phyloP scores from a whole-genome alignment of 1,284 basidiomycete genomes.

The Veloboletus limbatus region DNA sequence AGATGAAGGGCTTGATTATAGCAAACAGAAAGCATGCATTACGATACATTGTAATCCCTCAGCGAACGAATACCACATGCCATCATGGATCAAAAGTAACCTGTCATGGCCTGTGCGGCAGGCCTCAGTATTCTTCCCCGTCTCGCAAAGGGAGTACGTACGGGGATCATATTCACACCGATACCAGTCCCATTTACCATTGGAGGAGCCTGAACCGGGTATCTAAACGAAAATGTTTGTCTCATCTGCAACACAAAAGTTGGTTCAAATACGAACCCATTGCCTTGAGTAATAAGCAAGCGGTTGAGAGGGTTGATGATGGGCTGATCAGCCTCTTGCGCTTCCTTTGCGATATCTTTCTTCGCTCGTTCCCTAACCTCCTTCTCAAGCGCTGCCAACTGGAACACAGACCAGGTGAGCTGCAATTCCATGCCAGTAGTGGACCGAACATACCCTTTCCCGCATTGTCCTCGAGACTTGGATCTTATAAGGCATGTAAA shows the following conservation, averaged over 20 bases:
- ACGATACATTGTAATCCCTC: conserved; percentile 26
- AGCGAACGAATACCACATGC: conserved; percentile 4
- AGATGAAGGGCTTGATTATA: conserved; percentile 25
- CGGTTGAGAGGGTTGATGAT: conserved; percentile 76
- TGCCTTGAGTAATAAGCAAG: conserved; percentile 64
- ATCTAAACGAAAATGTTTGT: conserved; percentile 30
- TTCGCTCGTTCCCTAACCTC: conserved; percentile 78
- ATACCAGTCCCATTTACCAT: conserved; percentile 43
- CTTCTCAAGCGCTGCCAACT: conserved; percentile 77
- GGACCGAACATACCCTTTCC: conserved; percentile 50
- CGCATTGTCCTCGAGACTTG: conserved; percentile 78
- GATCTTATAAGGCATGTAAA: conserved; percentile 93
- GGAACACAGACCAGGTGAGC: conserved; percentile 15
- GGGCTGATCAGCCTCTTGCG: conserved; percentile 75
- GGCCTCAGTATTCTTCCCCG: conserved; percentile 12
- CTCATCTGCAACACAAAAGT: background rate
- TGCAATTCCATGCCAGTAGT: conserved; percentile 5
- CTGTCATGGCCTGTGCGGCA: conserved; percentile 30
- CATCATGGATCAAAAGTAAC: conserved; percentile 23
- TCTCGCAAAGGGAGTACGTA: conserved; percentile 28
- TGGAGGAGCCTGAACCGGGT: conserved; percentile 42
- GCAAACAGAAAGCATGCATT: conserved; percentile 19
- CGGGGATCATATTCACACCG: conserved; percentile 42
- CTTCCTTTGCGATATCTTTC: conserved; percentile 85
- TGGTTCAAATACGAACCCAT: conserved; percentile 45